Evolutionary conservation across 345 rosid species (phyloP).

Genomic region (Toxicodendron radicans): DNA sequence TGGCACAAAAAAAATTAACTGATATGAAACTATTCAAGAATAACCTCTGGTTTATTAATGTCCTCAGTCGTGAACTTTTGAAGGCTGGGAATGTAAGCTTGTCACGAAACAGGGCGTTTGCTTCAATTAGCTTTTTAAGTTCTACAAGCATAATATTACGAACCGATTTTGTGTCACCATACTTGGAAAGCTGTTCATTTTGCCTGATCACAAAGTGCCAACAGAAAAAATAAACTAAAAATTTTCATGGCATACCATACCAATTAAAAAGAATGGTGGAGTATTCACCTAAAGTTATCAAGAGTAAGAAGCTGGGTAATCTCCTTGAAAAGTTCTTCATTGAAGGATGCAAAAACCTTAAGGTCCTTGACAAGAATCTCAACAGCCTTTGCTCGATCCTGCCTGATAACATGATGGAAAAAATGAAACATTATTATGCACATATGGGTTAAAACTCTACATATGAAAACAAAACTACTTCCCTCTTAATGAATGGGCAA

Average conservation of each 20-base stretch:
- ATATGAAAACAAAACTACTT: background rate
- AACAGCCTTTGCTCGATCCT: slow-evolving; percentile 74
- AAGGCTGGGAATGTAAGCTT: slow-evolving; percentile 66
- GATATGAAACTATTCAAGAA: slow-evolving; percentile 17
- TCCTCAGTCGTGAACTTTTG: slow-evolving; percentile 69
- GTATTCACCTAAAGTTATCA: slow-evolving; percentile 66
- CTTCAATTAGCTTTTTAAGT: slow-evolving; percentile 75
- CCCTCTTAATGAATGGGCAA: background rate
- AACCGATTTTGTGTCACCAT: slow-evolving; percentile 79
- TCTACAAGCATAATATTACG: slow-evolving; percentile 64
- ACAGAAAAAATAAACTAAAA: slow-evolving; percentile 15
- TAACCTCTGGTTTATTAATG: slow-evolving; percentile 89
- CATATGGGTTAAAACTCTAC: slow-evolving; percentile 1
- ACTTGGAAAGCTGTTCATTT: slow-evolving; percentile 82
- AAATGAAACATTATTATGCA: slow-evolving; percentile 13
- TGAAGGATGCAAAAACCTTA: too few relatives aligned
- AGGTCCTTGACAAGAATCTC: slow-evolving; percentile 82
- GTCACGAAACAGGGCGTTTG: slow-evolving; percentile 75
- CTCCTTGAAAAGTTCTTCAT: too few relatives aligned
- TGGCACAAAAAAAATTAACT: background rate
- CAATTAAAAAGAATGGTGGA: slow-evolving; percentile 12
- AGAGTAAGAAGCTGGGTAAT: slow-evolving; percentile 73
- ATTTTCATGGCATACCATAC: background rate
- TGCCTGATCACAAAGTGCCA: slow-evolving; percentile 46
- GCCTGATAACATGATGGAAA: slow-evolving; percentile 42